These are phyloP conservation scores for Gnomoniopsis smithogilvyi DNA, from an alignment of 2,329 filamentous ascomycete genomes.

Conservation along the genomic window DNA sequence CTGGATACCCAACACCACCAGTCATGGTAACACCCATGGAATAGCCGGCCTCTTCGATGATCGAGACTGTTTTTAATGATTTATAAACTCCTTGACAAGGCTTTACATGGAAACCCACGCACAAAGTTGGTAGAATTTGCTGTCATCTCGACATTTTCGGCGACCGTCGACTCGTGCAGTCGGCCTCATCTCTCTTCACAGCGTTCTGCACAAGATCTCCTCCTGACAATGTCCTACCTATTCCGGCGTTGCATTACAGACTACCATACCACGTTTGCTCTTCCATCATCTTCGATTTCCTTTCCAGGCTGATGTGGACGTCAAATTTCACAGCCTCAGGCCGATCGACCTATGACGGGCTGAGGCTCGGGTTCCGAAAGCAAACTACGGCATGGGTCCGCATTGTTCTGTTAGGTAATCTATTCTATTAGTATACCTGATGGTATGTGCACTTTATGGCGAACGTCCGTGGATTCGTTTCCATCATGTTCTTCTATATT, in stretches of 20 bases:
- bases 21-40: no score
- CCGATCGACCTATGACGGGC: background rate
- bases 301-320: background rate
- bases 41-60: no score
- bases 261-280: background rate
- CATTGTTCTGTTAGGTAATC: background rate
- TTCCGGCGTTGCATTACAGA: conserved; percentile 4
- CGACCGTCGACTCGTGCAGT: background rate
- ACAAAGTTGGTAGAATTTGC: no score
- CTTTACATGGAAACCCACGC: no score
- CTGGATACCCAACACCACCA: no score
- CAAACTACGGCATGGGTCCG: background rate
- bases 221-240: background rate
- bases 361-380: conserved; percentile 6
- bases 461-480: background rate
- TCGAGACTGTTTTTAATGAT: no score
- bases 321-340: background rate
- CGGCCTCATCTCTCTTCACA: background rate
- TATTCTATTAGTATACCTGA: background rate
- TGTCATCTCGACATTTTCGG: no score
- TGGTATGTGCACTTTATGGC: background rate
- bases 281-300: background rate
- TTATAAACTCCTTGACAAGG: no score
- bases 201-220: background rate
- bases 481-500: background rate